phyloP scores from a whole-genome alignment of 768 basidiomycete species.

The Strobilomyces confusus region DNA sequence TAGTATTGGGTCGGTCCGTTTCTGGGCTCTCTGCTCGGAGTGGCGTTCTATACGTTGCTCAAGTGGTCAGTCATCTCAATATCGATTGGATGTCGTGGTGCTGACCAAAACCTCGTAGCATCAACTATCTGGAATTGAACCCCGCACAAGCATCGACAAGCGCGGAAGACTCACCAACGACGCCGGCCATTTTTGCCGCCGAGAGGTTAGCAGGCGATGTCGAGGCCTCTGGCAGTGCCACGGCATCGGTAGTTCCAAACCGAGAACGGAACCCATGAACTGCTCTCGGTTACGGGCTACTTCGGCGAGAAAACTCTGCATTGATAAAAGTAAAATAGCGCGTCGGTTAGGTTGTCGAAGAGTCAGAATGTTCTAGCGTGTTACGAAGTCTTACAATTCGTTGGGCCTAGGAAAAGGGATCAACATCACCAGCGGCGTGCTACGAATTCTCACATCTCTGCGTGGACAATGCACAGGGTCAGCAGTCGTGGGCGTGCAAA shows the following conservation, averaged over 20 bases:
- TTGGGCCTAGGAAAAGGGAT: slow-evolving; percentile 38
- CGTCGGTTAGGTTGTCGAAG: too few species aligned
- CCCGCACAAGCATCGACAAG: slow-evolving; percentile 29
- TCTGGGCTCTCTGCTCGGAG: slow-evolving; percentile 59
- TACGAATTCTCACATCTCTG: slow-evolving; percentile 52
- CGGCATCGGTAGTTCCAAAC: background rate
- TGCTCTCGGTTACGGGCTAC: background rate
- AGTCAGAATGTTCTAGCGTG: slow-evolving; percentile 13
- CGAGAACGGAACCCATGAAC: background rate
- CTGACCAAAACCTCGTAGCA: slow-evolving; percentile 13
- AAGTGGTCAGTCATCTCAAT: slow-evolving; percentile 40
- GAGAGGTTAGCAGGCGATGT: slow-evolving; percentile 1
- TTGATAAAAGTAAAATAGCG: background rate
- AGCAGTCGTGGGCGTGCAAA: background rate
- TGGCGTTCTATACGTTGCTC: slow-evolving; percentile 52
- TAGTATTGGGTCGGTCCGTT: slow-evolving; percentile 73
- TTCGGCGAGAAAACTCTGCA: too few species aligned
- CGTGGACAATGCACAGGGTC: slow-evolving; percentile 55
- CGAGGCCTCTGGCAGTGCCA: background rate
- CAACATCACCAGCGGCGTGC: background rate
- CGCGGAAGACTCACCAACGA: slow-evolving; percentile 25
- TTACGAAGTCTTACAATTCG: slow-evolving; percentile 44
- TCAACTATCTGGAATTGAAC: slow-evolving; percentile 28
- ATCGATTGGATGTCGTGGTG: background rate
- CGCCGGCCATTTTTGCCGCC: too few species aligned